A percentile compares a stretch with the other conserved stretches of the same genome.
phyloP scores from a whole-genome alignment of 129 eudicot genomes.

The Ambrosia trifida region DNA sequence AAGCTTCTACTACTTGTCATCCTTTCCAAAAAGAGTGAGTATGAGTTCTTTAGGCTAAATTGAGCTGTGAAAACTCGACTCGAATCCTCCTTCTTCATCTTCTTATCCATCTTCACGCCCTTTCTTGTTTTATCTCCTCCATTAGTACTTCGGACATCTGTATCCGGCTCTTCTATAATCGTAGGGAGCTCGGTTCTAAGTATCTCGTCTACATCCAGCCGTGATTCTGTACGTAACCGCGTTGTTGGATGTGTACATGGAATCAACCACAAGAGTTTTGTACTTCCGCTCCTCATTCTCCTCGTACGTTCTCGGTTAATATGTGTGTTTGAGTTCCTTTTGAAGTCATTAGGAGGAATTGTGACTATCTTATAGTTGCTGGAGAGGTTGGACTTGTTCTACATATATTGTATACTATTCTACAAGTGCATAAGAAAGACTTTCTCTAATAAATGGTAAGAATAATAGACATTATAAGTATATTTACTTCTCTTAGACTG shows the following conservation, averaged over 20 bases:
- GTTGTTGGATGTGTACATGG: slow-evolving; percentile 37
- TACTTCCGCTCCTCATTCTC: slow-evolving; percentile 36
- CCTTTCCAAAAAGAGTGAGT: slow-evolving; percentile 58
- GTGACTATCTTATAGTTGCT: not conserved
- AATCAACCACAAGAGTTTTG: slow-evolving; percentile 51
- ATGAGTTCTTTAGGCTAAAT: slow-evolving; percentile 53
- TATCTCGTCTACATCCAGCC: slow-evolving; percentile 50
- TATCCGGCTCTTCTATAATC: slow-evolving; percentile 43
- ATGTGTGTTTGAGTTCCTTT: not conserved
- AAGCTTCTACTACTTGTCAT: slow-evolving; percentile 54
- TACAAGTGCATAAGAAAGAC: not conserved
- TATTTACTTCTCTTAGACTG: not conserved
- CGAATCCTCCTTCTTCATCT: slow-evolving; percentile 32
- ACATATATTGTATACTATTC: not conserved
- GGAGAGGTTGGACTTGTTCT: not conserved
- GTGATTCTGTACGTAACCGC: slow-evolving; percentile 32
- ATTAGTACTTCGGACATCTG: slow-evolving; percentile 25
- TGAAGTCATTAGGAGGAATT: not conserved
- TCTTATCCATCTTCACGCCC: slow-evolving; percentile 32
- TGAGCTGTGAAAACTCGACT: slow-evolving; percentile 46
- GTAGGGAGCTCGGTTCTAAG: slow-evolving; percentile 55
- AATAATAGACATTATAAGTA: not conserved
- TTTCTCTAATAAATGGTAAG: not conserved
- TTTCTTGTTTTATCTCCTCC: slow-evolving; percentile 7
- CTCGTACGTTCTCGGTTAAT: not conserved